Conservation (phyloP, 345 rosid genomes). For the Salix koriyanagi region DNA sequence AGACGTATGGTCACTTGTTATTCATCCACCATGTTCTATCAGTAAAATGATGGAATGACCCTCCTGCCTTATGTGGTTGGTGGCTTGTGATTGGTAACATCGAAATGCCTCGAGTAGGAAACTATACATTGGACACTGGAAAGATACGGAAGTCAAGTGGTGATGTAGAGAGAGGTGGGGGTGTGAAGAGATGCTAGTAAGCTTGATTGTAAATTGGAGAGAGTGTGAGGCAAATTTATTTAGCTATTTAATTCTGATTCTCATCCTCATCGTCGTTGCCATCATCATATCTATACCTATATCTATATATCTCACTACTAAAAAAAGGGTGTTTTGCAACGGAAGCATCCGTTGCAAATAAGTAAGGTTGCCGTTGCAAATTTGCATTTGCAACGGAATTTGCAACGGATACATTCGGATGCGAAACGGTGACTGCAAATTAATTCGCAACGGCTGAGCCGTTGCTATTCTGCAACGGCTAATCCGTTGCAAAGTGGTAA, state of each 20-base stretch:
- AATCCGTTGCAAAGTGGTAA: too few species aligned
- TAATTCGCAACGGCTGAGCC: too few species aligned
- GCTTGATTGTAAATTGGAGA: not conserved
- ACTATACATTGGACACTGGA: not conserved
- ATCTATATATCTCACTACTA: too few species aligned
- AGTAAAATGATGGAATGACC: conserved; percentile 4
- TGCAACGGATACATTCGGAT: too few species aligned
- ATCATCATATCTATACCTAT: too few species aligned
- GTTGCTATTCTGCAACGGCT: too few species aligned
- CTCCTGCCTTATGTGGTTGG: not conserved
- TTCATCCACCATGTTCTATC: not conserved
- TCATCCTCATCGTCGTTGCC: not conserved
- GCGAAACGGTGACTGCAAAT: too few species aligned
- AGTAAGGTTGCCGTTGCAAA: too few species aligned
- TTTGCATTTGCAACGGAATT: too few species aligned
- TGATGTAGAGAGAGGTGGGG: not conserved
- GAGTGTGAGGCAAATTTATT: not conserved
- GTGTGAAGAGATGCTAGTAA: not conserved
- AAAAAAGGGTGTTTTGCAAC: too few species aligned
- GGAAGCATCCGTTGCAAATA: too few species aligned
- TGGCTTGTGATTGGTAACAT: conserved; percentile 6
- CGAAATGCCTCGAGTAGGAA: not conserved
- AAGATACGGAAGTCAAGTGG: not conserved
- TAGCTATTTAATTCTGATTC: not conserved
- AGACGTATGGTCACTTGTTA: not conserved